These are phyloP conservation scores for Tuber microsphaerosporum DNA, from an alignment of 495 filamentous ascomycete species.

Conservation along the genomic window DNA sequence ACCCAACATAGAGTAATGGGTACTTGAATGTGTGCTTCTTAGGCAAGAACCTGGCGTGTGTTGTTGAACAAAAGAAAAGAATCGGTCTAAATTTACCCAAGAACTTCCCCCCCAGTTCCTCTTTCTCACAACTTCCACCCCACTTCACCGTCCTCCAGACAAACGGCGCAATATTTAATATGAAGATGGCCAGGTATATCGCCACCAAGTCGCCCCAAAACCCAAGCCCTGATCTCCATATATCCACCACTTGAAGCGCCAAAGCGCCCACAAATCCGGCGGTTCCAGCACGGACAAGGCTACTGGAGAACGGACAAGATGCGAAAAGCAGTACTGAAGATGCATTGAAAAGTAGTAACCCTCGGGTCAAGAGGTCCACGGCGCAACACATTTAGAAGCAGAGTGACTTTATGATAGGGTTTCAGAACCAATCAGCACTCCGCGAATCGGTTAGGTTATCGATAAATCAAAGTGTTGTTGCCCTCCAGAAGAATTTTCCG, in stretches of 20 bases:
- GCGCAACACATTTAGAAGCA: slow-evolving; percentile 32
- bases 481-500: background rate
- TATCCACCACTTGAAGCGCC: slow-evolving; percentile 24
- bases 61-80: slow-evolving; percentile 56
- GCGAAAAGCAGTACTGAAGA: slow-evolving; percentile 34
- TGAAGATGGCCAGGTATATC: slow-evolving; percentile 29
- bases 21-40: slow-evolving; percentile 59
- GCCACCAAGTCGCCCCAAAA: slow-evolving; percentile 31
- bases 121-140: slow-evolving; percentile 11
- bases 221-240: slow-evolving; percentile 28
- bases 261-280: slow-evolving; percentile 22
- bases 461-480: background rate
- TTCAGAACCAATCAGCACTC: background rate
- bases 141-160: slow-evolving; percentile 26
- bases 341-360: slow-evolving; percentile 35
- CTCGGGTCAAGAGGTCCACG: slow-evolving; percentile 34
- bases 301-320: slow-evolving; percentile 19
- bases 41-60: slow-evolving; percentile 57
- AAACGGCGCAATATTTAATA: slow-evolving; percentile 26
- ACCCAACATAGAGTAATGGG: slow-evolving; percentile 59
- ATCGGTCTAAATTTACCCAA: slow-evolving; percentile 43
- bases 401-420: background rate
- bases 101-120: slow-evolving; percentile 24
- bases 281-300: slow-evolving; percentile 12
- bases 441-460: background rate